Evolutionary conservation across 2,329 filamentous ascomycete genomes (phyloP).

Genomic region (Cercospora nicotianae): DNA sequence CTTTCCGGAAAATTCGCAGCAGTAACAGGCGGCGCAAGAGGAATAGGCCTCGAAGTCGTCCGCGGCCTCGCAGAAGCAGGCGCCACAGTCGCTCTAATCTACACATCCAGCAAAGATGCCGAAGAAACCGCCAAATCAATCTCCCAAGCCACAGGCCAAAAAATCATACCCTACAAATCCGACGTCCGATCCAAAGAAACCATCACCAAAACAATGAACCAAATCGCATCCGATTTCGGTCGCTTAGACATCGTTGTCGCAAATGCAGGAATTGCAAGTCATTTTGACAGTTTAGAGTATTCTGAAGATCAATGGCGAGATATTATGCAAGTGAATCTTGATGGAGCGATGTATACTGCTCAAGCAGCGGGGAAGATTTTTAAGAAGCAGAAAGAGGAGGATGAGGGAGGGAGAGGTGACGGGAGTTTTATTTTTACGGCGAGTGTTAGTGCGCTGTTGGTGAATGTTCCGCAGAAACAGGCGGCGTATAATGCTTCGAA

Average conservation of each 20-base stretch:
- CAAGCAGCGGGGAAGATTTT: constrained; percentile 79
- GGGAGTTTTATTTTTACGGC: constrained; percentile 67
- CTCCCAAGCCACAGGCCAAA: constrained; percentile 25
- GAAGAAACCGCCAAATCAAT: constrained; percentile 22
- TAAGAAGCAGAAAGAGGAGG: constrained; percentile 55
- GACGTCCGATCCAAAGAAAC: constrained; percentile 69
- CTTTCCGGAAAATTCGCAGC: constrained; percentile 77
- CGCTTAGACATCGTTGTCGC: constrained; percentile 87
- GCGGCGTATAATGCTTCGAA: constrained; percentile 72
- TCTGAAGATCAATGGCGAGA: constrained; percentile 52
- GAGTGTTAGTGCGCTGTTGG: constrained; percentile 65
- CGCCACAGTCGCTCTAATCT: constrained; percentile 82
- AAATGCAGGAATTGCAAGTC: constrained; percentile 83
- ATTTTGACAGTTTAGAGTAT: constrained; percentile 26
- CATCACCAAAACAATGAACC: constrained; percentile 69
- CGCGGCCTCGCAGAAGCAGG: constrained; percentile 85
- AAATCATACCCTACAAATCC: constrained; percentile 60
- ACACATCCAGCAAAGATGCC: constrained; percentile 71
- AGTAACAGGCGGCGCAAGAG: constrained; percentile 84
- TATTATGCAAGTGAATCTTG: constrained; percentile 57
- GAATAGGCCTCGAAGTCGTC: constrained; percentile 83
- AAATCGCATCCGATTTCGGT: constrained; percentile 65
- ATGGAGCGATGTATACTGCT: constrained; percentile 84
- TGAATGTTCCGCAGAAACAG: constrained; percentile 73
- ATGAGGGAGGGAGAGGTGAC: constrained; percentile 63